These are phyloP conservation scores for Saccharomycopsis synnaedendra DNA, from an alignment of 805 yeast species.

Conservation along the genomic window DNA sequence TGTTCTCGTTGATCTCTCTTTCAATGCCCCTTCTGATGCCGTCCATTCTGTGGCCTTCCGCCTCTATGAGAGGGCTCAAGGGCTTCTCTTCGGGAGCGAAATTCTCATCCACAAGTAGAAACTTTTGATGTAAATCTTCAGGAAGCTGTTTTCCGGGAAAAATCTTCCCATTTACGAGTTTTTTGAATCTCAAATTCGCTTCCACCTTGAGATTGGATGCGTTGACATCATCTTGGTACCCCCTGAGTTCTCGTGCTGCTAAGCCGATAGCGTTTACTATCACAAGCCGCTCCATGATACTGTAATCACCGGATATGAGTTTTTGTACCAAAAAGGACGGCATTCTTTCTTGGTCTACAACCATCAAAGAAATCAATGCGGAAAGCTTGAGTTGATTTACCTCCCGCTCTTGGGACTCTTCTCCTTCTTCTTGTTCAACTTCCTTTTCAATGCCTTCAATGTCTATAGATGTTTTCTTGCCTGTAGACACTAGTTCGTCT, in stretches of 20 bases:
- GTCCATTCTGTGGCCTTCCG: slow-evolving; percentile 12
- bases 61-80: not conserved
- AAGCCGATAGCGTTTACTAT: slow-evolving; percentile 59
- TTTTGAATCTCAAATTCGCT: slow-evolving; percentile 1
- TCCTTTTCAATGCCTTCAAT: not conserved
- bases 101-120: slow-evolving; percentile 6
- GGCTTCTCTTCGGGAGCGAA: not conserved
- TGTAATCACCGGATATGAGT: slow-evolving; percentile 62
- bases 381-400: slow-evolving; percentile 10
- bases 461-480: not conserved
- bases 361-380: slow-evolving; percentile 7
- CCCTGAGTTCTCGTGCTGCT: slow-evolving; percentile 63
- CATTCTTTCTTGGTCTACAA: slow-evolving; percentile 1
- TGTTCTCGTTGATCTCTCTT: slow-evolving; percentile 1
- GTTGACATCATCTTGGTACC: slow-evolving; percentile 35
- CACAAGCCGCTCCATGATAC: slow-evolving; percentile 65
- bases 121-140: not conserved
- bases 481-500: slow-evolving; percentile 2
- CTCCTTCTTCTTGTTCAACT: not conserved
- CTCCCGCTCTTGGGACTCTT: not conserved
- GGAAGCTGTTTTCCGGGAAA: slow-evolving; percentile 5
- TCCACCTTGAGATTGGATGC: slow-evolving; percentile 5
- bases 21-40: slow-evolving; percentile 1
- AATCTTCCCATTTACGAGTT: not conserved
- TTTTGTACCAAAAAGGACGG: slow-evolving; percentile 10